Evolutionary conservation across 495 filamentous ascomycete species (phyloP).

Genomic region (Aspergillus diversus): DNA sequence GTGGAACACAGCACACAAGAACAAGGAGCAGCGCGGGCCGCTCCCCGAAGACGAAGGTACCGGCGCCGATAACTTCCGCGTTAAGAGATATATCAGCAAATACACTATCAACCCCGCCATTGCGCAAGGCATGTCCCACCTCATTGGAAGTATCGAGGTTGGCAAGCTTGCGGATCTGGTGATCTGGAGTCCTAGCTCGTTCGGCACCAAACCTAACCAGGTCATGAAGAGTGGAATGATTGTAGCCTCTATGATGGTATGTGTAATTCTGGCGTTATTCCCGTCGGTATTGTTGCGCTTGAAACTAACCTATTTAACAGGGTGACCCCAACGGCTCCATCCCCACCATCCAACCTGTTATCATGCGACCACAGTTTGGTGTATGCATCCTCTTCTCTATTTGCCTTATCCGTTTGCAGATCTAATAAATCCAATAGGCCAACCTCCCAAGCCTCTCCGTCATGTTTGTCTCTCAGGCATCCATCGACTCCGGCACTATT

Average conservation of each 20-base stretch:
- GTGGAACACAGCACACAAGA: conserved; percentile 99
- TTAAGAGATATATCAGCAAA: conserved; percentile 93
- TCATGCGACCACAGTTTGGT: conserved; percentile 87
- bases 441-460: conserved; percentile 73
- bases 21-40: conserved; percentile 82
- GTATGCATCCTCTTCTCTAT: conserved; percentile 38
- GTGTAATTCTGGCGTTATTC: background rate
- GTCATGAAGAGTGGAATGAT: conserved; percentile 94
- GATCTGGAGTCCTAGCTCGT: conserved; percentile 82
- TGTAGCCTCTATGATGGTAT: conserved; percentile 80
- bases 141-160: conserved; percentile 85
- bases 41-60: conserved; percentile 80
- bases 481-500: conserved; percentile 66
- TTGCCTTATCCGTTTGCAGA: background rate
- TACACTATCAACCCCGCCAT: conserved; percentile 97
- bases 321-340: conserved; percentile 95
- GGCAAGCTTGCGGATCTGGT: conserved; percentile 94
- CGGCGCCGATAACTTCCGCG: conserved; percentile 88
- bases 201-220: conserved; percentile 83
- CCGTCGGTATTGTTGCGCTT: background rate
- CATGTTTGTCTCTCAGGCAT: conserved; percentile 80
- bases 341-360: conserved; percentile 84
- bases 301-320: conserved; percentile 38
- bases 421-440: conserved; percentile 35
- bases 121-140: conserved; percentile 88